Conservation (phyloP, 768 basidiomycete genomes). For the Tricholoma flavovirens region DNA sequence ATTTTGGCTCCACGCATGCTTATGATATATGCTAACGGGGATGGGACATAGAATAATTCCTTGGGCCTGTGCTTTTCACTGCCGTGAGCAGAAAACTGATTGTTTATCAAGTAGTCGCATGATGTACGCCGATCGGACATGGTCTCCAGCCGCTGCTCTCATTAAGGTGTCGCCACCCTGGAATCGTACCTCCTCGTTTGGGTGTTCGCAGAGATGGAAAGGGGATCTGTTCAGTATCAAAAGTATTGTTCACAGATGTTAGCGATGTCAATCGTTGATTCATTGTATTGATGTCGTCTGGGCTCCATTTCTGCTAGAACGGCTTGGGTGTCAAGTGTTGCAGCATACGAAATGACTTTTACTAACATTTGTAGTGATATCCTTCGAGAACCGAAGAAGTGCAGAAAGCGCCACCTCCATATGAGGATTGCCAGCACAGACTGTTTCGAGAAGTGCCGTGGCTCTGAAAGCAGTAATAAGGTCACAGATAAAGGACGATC, state of each 20-base stretch:
- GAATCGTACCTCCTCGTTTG: neutral
- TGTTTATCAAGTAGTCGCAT: neutral
- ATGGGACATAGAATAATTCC: neutral
- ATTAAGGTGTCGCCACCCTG: conserved; percentile 53
- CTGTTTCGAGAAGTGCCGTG: conserved; percentile 32
- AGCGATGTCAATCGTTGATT: conserved; percentile 41
- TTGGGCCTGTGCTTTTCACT: neutral
- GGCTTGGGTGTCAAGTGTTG: neutral
- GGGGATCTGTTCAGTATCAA: conserved; percentile 3
- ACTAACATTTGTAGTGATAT: conserved; percentile 17
- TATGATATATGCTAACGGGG: neutral
- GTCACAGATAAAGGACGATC: neutral
- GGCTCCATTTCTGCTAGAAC: conserved; percentile 42
- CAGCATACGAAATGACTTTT: neutral
- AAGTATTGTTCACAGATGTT: conserved; percentile 14
- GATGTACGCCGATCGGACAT: conserved; percentile 63
- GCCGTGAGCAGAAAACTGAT: too few species aligned
- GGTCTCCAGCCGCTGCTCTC: conserved; percentile 47
- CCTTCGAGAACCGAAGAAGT: conserved; percentile 15
- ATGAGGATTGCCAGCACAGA: conserved; percentile 32
- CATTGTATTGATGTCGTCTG: conserved; percentile 50
- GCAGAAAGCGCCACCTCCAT: conserved; percentile 24
- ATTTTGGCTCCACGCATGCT: neutral
- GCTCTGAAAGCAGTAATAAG: conserved; percentile 11
- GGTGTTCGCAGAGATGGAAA: neutral